These are phyloP conservation scores for Starmerella powellii DNA, from an alignment of 805 yeast genomes.

Conservation along the genomic window DNA sequence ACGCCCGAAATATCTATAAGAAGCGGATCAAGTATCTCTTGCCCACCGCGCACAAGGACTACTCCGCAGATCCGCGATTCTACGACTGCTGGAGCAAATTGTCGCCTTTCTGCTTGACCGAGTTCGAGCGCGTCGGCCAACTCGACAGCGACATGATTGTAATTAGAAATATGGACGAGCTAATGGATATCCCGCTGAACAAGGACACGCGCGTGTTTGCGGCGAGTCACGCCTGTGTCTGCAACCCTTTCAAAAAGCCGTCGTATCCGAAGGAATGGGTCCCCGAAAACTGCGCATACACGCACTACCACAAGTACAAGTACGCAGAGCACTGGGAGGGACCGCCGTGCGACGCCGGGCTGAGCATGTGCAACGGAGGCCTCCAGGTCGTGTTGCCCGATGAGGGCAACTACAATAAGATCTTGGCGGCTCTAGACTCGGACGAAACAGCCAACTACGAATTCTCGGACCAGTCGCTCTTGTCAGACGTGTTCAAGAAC, in stretches of 20 bases:
- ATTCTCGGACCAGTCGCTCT: conserved; percentile 48
- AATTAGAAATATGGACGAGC: conserved; percentile 45
- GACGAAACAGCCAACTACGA: conserved; percentile 34
- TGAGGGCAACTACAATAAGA: conserved; percentile 31
- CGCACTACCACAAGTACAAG: conserved; percentile 28
- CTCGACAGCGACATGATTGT: conserved; percentile 53
- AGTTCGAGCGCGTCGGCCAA: conserved; percentile 44
- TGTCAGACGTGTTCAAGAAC: conserved; percentile 42
- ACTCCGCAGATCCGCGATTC: conserved; percentile 41
- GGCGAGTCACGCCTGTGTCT: conserved; percentile 50
- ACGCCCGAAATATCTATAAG: conserved; percentile 34
- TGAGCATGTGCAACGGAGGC: conserved; percentile 50
- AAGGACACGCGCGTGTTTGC: conserved; percentile 36
- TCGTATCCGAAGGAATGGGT: conserved; percentile 48
- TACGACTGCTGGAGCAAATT: conserved; percentile 52
- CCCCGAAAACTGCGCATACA: conserved; percentile 40
- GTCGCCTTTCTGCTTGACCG: conserved; percentile 40
- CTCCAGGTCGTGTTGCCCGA: conserved; percentile 40
- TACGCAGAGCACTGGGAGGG: conserved; percentile 29
- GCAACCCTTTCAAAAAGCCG: conserved; percentile 42
- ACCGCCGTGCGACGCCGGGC: conserved; percentile 34
- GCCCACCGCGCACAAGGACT: conserved; percentile 37
- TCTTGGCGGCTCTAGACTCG: conserved; percentile 34
- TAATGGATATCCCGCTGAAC: conserved; percentile 38
- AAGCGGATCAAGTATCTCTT: conserved; percentile 34